Base-by-base conservation (phyloP, 2,329 filamentous ascomycete genomes). In the Ophiostoma sp. region DNA sequence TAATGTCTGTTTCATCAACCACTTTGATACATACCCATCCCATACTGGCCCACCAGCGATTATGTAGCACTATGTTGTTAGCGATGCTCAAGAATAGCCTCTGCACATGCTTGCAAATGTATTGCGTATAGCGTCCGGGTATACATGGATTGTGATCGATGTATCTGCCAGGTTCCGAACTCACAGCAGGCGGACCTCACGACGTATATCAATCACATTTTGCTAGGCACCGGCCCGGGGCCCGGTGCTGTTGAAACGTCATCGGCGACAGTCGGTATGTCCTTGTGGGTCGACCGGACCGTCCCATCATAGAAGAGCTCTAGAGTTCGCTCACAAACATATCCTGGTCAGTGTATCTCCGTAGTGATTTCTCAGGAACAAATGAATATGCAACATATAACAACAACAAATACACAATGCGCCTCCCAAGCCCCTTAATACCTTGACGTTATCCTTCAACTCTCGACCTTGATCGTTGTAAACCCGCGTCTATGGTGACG, bases 121-220 rank as follows among this genome's bases (percentile, higher is more conserved):
- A 2, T 49, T n/a, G 16, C 18, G 16, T n/a, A 49, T 49, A 14
- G 8, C 12, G 8, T 49, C 47, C 47, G 16, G 8, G 47, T 49
- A 49, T 5, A 49, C 18, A n/a, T 49, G 16, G 16, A 49, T 49
- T 49, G 16, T 49, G 16, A 49, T 49, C 16, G 47, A 49, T 6
- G 47, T 5, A 7, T 49, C 47, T 49, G 47, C 16, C 74, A 76
- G 73, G 87, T 87, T 77, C 85, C 84, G 5, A 78, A 78, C 58
- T 77, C 79, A 42, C 82, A 85, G 77, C 78, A 82, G 72, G 71
- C 79, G 47, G 83, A 86, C 52, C 78, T 87, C 47, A 82, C 77
- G 55, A 78, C 80, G 6, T 87, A 82, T 75, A 83, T 87, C 75
- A 81, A 83, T 77, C 83, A 82, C 75, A 87, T 85, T 75, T 75